Evolutionary conservation across 176 grass and related monocot species (phyloP), one percentile per base, ranked within the genome.

Genomic region (Juncus effusus): DNA sequence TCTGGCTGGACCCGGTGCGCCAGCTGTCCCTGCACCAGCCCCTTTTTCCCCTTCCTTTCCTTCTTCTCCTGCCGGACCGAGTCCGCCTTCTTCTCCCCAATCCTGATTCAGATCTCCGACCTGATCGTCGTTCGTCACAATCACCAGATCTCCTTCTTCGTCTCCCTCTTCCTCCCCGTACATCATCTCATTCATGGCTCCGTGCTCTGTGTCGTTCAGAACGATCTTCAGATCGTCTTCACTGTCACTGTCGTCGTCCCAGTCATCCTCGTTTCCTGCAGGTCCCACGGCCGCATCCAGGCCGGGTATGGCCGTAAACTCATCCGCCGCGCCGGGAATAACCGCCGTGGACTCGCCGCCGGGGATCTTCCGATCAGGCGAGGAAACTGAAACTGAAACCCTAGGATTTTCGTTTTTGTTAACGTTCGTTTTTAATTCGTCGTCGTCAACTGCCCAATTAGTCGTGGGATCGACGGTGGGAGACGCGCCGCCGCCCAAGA

Each of bases 141-240:
- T 94, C 40, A 90, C 79, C 51, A 96, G 74, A 73, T 90, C 95
- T 51, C 71, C 82, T 42, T 85, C 83, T 0, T 81, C 85, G 35
- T 99, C 93, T 49, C 85, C 87, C 36, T 91, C 84, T 16, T 94
- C 85, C 7, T 89, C 92, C 36, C 84, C 93, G 12, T 89, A 89
- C 4, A 77, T 76, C 57, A 68, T 76, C 16, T 57, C 57, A 82
- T 75, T 41, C 73, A 82, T 36, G 40, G 80, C 15, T 8, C 78
- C 78, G 5, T 80, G 83, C 47, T 85, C 80, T 10, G 79, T 76
- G 63, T 99, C 95, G 62, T 99, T 99, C 80, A 99, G 85, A 56
- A 99, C 89, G 65, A 99, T 99, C 81, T 90, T 78, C 49, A 99
- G 77, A 78, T 99, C 95, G 63, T 99, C 95, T 42, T 99, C 95